Evolutionary conservation across 148 eudicot genomes (phyloP), one percentile per base, ranked within the genome.

Genomic region (Fagopyrum tataricum): DNA sequence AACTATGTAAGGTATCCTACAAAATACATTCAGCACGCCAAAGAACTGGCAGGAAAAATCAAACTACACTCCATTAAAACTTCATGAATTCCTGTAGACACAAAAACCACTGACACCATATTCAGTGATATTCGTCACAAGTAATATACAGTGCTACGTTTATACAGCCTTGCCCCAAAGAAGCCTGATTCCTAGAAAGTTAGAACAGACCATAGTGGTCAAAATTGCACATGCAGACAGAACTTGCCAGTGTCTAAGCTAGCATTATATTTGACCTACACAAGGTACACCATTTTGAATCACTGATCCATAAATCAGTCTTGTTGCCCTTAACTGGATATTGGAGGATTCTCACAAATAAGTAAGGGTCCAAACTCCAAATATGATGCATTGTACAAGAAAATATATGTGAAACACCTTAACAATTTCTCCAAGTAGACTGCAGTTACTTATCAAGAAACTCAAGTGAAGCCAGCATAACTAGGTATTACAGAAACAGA

Each of bases 141-240:
- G 66, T 6, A 59, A 23, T 37, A 59, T 20, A 37, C 37, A 9
- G 9, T 0, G 13, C 14, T 5, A 23, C 6, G 66, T 8, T 59
- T 59, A 59, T 59, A 23, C 56, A 51, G 56, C 56, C 56, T 51
- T 51, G 18, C 56, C 66, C 66, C 24, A 15, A 59, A 59, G 39
- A 3, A 24, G 66, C 39, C 37, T 59, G 18, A 39, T 10, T 24
- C 66, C 67, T 24, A 61, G 39, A 24, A 46, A 24, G 41, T 40
- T 7, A 52, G 9, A 52, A 15, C 58, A 52, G 58, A 5, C 5
- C 21, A 20, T 56, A 56, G 11, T 56, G 62, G 24, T 10, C 4
- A 17, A 12, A 3, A 37, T 62, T 46, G 14, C 7, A 12, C 14
- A 6, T 62, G 68, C 41, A 26, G 43, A 5, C 68, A 64, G 44